These are phyloP conservation scores for Linnemannia zychae DNA, from an alignment of 192 early-diverging fungal species.

Conservation along the genomic window DNA sequence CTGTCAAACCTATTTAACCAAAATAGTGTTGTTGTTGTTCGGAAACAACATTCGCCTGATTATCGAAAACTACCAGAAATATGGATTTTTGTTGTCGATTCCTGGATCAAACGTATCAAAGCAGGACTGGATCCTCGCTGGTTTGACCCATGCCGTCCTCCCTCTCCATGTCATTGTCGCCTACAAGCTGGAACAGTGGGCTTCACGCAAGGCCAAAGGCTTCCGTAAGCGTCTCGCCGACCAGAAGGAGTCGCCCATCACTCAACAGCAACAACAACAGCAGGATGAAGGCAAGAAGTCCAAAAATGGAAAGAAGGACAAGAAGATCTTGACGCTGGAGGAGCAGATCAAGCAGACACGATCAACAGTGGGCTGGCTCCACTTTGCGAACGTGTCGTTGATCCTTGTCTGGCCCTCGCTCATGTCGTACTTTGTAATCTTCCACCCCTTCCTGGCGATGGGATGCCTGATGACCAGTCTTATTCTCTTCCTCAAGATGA, in stretches of 20 bases:
- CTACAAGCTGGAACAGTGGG: constrained; percentile 71
- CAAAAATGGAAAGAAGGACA: constrained; percentile 11
- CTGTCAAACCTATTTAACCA: constrained; percentile 11
- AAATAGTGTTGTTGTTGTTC: constrained; percentile 83
- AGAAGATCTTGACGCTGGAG: constrained; percentile 30
- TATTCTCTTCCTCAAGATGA: constrained; percentile 86
- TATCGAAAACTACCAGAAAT: constrained; percentile 91
- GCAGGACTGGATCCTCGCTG: constrained; percentile 70
- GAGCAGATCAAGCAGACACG: constrained; percentile 38
- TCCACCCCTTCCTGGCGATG: constrained; percentile 77
- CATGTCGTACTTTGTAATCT: constrained; percentile 77
- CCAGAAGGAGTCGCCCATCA: neutral
- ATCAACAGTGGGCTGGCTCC: constrained; percentile 55
- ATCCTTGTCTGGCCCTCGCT: constrained; percentile 72
- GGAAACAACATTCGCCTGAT: constrained; percentile 88
- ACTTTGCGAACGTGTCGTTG: constrained; percentile 67
- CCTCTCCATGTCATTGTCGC: constrained; percentile 70
- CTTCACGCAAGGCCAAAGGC: constrained; percentile 29
- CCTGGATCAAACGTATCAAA: constrained; percentile 67
- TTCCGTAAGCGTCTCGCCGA: constrained; percentile 41
- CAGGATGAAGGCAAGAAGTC: neutral
- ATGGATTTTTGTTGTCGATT: constrained; percentile 83
- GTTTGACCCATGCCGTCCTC: constrained; percentile 63
- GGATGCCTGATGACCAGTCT: constrained; percentile 70
- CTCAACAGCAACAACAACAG: neutral